These are phyloP conservation scores for Grigorovia humatica DNA, from an alignment of 805 yeast species.

Conservation along the genomic window DNA sequence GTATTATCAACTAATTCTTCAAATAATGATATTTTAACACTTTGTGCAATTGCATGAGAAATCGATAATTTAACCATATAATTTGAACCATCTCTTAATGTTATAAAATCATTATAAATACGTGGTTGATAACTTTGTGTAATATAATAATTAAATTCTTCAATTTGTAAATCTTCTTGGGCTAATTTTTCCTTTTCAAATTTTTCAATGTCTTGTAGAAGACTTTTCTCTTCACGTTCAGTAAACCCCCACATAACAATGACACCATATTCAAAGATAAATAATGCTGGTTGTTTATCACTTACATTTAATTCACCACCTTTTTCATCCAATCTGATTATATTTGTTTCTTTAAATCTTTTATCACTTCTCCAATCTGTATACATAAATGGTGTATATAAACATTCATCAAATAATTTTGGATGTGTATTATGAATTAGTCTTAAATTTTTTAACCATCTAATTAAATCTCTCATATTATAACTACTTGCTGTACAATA, in stretches of 20 bases:
- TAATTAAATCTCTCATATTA: constrained; percentile 71
- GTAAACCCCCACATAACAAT: constrained; percentile 94
- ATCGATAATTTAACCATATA: constrained; percentile 88
- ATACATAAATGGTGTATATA: constrained; percentile 80
- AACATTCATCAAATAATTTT: constrained; percentile 84
- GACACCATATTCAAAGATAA: constrained; percentile 94
- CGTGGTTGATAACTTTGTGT: constrained; percentile 93
- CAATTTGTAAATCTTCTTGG: constrained; percentile 74
- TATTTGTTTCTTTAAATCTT: constrained; percentile 33
- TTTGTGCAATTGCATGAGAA: constrained; percentile 92
- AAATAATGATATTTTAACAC: constrained; percentile 87
- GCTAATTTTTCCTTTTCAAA: constrained; percentile 89
- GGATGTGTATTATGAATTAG: constrained; percentile 70
- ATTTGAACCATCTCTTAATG: constrained; percentile 77
- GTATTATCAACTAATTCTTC: constrained; percentile 96
- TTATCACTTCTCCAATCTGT: constrained; percentile 64
- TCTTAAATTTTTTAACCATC: constrained; percentile 77
- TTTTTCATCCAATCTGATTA: constrained; percentile 75
- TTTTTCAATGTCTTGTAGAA: constrained; percentile 73
- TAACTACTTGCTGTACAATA: constrained; percentile 93
- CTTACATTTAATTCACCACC: constrained; percentile 92
- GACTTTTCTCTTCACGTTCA: constrained; percentile 69
- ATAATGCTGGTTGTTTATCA: constrained; percentile 64
- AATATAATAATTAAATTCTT: constrained; percentile 89
- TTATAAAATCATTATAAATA: constrained; percentile 89